Evolutionary conservation across 106 monocot genomes (phyloP).

Genomic region (Apostasia ramifera): DNA sequence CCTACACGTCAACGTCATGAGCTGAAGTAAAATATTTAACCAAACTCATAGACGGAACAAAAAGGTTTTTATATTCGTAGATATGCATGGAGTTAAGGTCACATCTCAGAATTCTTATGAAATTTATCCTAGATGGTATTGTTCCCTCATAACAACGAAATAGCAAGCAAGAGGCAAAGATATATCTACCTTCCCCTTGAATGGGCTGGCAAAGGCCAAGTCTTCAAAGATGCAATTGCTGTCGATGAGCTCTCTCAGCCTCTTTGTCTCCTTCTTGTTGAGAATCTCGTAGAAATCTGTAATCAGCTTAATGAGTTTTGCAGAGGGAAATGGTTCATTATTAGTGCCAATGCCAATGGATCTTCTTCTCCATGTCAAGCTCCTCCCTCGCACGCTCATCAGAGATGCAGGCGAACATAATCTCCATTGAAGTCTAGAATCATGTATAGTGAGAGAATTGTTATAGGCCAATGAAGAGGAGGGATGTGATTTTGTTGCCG

Average conservation of each 20-base stretch:
- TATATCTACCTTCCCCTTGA: conserved; percentile 46
- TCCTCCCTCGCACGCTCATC: too few relatives aligned
- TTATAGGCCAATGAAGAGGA: neutral
- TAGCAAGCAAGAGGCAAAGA: neutral
- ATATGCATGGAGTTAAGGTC: too few relatives aligned
- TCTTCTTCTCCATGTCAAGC: too few relatives aligned
- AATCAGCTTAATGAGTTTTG: conserved; percentile 19
- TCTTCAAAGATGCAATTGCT: conserved; percentile 55
- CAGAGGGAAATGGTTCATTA: conserved; percentile 7
- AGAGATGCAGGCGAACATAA: too few relatives aligned
- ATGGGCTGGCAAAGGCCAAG: conserved; percentile 36
- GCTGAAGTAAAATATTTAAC: too few relatives aligned
- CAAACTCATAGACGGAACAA: too few relatives aligned
- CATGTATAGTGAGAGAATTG: too few relatives aligned
- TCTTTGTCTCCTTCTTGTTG: conserved; percentile 38
- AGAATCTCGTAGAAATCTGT: conserved; percentile 31
- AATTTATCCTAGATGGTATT: neutral
- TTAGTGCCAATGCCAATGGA: too few relatives aligned
- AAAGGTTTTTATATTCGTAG: too few relatives aligned
- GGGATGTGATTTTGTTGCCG: neutral
- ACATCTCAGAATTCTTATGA: too few relatives aligned
- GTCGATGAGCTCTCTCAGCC: conserved; percentile 29
- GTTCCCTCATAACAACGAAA: neutral
- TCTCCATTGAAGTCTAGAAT: too few relatives aligned
- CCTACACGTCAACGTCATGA: too few relatives aligned